A percentile compares a stretch with the other conserved stretches of the same genome.
Evolutionary conservation across 1,139 yeast genomes (phyloP).

Genomic region (Debaryomyces sp.): DNA sequence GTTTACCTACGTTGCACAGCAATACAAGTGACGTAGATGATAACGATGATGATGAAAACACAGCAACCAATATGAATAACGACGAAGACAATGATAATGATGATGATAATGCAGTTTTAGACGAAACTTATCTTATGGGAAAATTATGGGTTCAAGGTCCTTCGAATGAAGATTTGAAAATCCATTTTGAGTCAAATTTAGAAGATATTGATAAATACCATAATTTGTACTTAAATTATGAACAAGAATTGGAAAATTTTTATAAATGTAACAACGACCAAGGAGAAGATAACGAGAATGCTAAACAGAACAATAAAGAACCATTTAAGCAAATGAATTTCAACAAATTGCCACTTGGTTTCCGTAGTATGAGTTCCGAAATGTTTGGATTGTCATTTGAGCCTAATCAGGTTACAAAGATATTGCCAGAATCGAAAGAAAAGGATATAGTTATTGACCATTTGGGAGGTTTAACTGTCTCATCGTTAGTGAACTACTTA

Average conservation of each 20-base stretch:
- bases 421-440: not conserved
- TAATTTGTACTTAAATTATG: slow-evolving; percentile 12
- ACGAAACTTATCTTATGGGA: slow-evolving; percentile 80
- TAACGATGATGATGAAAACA: slow-evolving; percentile 35
- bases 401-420: slow-evolving; percentile 2
- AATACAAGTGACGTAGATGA: slow-evolving; percentile 40
- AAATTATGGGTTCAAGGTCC: slow-evolving; percentile 96
- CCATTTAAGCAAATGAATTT: slow-evolving; percentile 17
- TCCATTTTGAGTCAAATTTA: slow-evolving; percentile 17
- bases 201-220: slow-evolving; percentile 15
- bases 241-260: slow-evolving; percentile 10
- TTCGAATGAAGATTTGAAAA: slow-evolving; percentile 56
- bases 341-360: slow-evolving; percentile 18
- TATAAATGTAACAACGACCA: not conserved
- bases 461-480: slow-evolving; percentile 44
- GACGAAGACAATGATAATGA: slow-evolving; percentile 29
- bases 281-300: not conserved
- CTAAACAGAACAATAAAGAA: not conserved
- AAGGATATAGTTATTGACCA: slow-evolving; percentile 34
- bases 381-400: slow-evolving; percentile 18
- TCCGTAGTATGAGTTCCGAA: slow-evolving; percentile 21
- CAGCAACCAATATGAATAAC: slow-evolving; percentile 34
- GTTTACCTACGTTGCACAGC: slow-evolving; percentile 64
- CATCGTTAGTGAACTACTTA: slow-evolving; percentile 26
- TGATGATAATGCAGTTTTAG: slow-evolving; percentile 40